Evolutionary conservation across 2,329 filamentous ascomycete genomes (phyloP), one percentile per base, ranked within the genome.

Genomic region (Fusarium aywerte): DNA sequence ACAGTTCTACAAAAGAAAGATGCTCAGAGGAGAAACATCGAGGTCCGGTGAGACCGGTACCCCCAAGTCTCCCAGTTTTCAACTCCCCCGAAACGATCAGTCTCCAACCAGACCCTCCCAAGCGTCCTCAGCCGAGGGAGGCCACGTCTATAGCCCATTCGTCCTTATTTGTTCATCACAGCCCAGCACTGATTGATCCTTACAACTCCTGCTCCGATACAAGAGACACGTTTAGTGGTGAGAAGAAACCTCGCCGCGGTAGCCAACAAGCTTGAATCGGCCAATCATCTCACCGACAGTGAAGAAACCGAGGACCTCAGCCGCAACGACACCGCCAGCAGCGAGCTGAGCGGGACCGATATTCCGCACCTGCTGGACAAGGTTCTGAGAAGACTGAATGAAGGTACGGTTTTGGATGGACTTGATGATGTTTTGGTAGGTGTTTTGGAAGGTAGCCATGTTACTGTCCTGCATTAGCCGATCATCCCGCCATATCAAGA

Each of bases 201-300:
- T 48, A 65, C 48, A 54, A 60, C 58, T 53, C 50, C 47, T 33
- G 36, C 58, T 65, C 49, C 55, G 21, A 42, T 58, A 48, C 40
- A 51, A 58, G 42, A 58, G 59, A 57, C 18, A 35, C 50, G 50
- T 73, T 83, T 84, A 88, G 81, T 88, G 87, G 79, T 89, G 86
- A 69, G 84, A 82, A 73, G 85, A 85, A 67, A 80, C 77, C 78
- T 92, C 88, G 77, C 92, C 91, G 80, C 87, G 87, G 87, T 99
- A 99, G 69, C 96, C 96, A 74, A 99, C 86, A 73, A 99, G 80
- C 91, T 99, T 98, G 84, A 96, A 89, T 76, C 94, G 88, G 75
- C 96, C 96, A 75, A 99, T 89, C 80, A 99, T 98, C 87, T 98
- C 94, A 70, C 96, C 96, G 55, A 98, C 88, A 65, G 94, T 96